Percentiles rank a stretch among this genome's conserved stretches.
These are phyloP conservation scores for Diaporthe amygdali DNA, from an alignment of 2,329 filamentous ascomycete species.

Conservation along the genomic window DNA sequence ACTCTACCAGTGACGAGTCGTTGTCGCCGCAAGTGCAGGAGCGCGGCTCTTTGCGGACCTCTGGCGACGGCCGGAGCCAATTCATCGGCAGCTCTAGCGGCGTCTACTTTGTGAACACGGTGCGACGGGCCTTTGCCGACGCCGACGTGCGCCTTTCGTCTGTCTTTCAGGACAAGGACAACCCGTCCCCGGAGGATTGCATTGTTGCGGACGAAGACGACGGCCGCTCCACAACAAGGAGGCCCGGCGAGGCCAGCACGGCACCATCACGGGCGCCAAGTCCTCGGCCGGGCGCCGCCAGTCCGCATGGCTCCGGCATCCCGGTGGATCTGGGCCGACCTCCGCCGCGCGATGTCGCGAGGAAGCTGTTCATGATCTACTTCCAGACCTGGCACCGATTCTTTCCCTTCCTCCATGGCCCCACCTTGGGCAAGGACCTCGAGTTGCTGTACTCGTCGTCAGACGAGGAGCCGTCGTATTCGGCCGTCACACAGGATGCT, in stretches of 20 bases:
- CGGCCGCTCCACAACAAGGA: background rate
- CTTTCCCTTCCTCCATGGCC: background rate
- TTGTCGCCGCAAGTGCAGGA: background rate
- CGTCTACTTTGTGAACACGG: constrained; percentile 59
- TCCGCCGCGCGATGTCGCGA: background rate
- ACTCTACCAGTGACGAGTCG: background rate
- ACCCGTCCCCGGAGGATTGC: background rate
- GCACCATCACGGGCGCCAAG: background rate
- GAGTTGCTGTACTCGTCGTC: background rate
- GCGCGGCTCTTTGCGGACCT: background rate
- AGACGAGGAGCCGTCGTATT: background rate
- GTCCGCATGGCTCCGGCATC: too few species aligned
- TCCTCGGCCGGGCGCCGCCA: background rate
- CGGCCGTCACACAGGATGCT: background rate
- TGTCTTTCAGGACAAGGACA: background rate
- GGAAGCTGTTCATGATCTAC: background rate
- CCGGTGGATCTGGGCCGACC: background rate
- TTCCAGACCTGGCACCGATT: background rate
- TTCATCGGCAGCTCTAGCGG: constrained; percentile 59
- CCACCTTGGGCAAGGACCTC: background rate
- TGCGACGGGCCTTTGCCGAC: constrained; percentile 53
- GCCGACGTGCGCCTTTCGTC: constrained; percentile 24
- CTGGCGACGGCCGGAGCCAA: constrained; percentile 38
- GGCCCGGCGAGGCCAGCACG: background rate
- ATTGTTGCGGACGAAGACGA: background rate